phyloP scores from a whole-genome alignment of 495 filamentous ascomycete species.

The Collariella sp. region DNA sequence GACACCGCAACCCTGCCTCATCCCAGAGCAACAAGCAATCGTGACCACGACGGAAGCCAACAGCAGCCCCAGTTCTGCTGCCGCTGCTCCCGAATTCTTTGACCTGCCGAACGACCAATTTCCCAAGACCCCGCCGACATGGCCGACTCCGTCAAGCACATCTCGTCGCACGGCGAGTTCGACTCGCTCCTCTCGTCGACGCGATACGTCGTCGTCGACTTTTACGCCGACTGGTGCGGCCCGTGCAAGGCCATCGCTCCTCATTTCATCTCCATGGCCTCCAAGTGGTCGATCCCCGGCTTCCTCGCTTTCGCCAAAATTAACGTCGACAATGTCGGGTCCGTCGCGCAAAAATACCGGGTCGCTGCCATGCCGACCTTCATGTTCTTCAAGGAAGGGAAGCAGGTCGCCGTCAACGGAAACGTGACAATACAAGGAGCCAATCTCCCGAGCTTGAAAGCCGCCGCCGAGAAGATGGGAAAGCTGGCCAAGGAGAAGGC shows the following conservation, averaged over 20 bases:
- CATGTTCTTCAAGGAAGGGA: slow-evolving; percentile 73
- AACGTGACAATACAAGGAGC: slow-evolving; percentile 24
- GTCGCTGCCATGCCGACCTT: slow-evolving; percentile 73
- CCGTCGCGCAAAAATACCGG: slow-evolving; percentile 41
- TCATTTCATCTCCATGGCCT: slow-evolving; percentile 45
- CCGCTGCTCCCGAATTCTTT: neutral
- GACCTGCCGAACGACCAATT: neutral
- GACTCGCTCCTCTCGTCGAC: slow-evolving; percentile 32
- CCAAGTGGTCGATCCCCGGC: slow-evolving; percentile 36
- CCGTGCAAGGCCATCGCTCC: slow-evolving; percentile 61
- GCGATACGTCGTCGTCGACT: slow-evolving; percentile 40
- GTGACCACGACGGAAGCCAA: no score
- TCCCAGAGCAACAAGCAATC: no score
- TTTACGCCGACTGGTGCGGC: slow-evolving; percentile 60
- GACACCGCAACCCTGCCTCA: no score
- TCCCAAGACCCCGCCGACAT: slow-evolving; percentile 5
- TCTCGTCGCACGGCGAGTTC: slow-evolving; percentile 33
- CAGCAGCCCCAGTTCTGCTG: neutral
- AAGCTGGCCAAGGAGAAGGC: slow-evolving; percentile 25
- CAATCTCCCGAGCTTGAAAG: slow-evolving; percentile 14
- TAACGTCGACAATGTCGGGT: slow-evolving; percentile 47
- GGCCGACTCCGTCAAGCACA: slow-evolving; percentile 24
- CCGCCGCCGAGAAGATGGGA: slow-evolving; percentile 23
- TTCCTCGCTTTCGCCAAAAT: slow-evolving; percentile 52
- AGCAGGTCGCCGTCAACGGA: slow-evolving; percentile 61